Conservation (phyloP, 2,329 filamentous ascomycete genomes). For the Leptographium lundbergii region DNA sequence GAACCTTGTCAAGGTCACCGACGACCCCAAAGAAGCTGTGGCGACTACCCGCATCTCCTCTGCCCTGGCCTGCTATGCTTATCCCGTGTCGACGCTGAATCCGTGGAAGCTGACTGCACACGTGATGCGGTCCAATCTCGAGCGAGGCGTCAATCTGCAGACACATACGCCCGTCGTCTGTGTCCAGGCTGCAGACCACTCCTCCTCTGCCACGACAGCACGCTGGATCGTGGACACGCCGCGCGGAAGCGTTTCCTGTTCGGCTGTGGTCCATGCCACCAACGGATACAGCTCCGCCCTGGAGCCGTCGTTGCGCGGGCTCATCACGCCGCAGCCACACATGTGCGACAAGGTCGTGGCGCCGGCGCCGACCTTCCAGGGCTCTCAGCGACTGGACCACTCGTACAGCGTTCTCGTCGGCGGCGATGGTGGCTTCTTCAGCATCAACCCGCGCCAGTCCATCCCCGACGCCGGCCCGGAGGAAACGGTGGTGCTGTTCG, state of each 20-base stretch:
- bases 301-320: constrained; percentile 1
- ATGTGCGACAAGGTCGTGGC: constrained; percentile 3
- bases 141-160: background rate
- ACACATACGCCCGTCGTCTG: background rate
- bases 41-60: background rate
- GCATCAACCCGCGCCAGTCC: constrained; percentile 1
- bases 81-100: constrained; percentile 1
- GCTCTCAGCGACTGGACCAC: background rate
- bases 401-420: background rate
- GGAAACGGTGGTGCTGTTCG: constrained; percentile 1
- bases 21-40: background rate
- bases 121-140: constrained; percentile 1
- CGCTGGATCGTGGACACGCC: background rate
- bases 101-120: constrained; percentile 3
- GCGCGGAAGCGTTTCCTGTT: background rate
- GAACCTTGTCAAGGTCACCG: background rate
- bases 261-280: constrained; percentile 1
- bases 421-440: background rate
- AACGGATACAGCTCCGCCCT: constrained; percentile 2
- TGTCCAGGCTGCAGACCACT: background rate
- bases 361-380: background rate
- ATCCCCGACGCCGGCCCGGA: background rate
- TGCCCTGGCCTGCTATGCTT: constrained; percentile 1
- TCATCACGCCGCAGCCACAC: background rate
- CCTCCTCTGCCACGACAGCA: background rate